Base-by-base conservation (phyloP, 139 green algal genomes). In the Micractinium conductrix region DNA sequence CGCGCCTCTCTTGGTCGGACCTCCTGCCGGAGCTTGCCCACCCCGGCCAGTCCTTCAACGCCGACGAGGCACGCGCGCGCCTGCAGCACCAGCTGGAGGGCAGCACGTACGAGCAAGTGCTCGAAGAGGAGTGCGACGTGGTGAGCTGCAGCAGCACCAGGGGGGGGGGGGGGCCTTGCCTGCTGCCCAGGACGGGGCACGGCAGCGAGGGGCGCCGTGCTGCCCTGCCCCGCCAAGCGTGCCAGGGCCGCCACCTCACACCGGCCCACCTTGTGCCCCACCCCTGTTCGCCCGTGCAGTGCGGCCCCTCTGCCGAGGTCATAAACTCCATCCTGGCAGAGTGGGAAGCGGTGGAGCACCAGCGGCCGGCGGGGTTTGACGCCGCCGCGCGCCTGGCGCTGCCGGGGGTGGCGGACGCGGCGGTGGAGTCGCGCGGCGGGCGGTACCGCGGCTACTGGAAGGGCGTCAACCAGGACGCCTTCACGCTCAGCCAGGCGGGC, bases 391-490 rank as follows among this genome's bases (percentile, higher is more conserved):
- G 9, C 28, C 70, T 78, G 70, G 26, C 70, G 43, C 24, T 78
- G 42, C 70, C 70, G 10, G 42, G 70, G 28, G 42, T 58, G 70
- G 70, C 70, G 43, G 76, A 82, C 35, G 76, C 33, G 1, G 76
- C 76, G 7, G 76, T 58, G 38, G 76, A 73, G 28, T 60, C 76
- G 24, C 76, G 76, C 28, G 76, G 76, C 24, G 76, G 76, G 4
- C 53, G 76, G 8, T 30, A 21, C 19, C 28, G 28, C 10, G 53
- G 53, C 28, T 28, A 22, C 24, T 72, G 55, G 38, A 82, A 82
- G 55, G 38, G 24, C 14, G 55, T 38, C 37, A 82, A 82, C 76
- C 76, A 82, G 76, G 76, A 82, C 9, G 55, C 76, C 26, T 82
- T 62, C 40, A 17, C 55, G 53, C 45, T 67, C 6, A 48, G 24